phyloP scores from a whole-genome alignment of 164 flowering plant species.

The Chimonanthus praecox region DNA sequence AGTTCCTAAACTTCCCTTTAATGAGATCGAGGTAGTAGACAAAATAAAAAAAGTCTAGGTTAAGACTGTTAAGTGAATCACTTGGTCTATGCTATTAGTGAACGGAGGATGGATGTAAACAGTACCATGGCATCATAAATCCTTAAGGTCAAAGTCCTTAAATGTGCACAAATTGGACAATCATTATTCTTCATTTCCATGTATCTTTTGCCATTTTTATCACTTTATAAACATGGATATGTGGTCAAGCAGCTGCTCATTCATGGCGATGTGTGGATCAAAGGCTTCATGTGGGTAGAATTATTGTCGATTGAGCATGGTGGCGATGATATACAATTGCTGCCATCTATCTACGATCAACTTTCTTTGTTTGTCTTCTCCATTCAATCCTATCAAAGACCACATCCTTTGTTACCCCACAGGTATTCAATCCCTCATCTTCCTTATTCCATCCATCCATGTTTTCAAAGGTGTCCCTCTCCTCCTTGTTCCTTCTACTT shows the following conservation, averaged over 20 bases:
- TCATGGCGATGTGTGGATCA: not conserved
- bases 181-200: not conserved
- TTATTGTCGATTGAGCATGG: not conserved
- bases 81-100: not conserved
- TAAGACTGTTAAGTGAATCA: not conserved
- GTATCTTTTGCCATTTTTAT: not conserved
- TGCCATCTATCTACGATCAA: not conserved
- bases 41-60: not conserved
- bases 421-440: no score
- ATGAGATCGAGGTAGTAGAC: not conserved
- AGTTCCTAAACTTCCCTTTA: not conserved
- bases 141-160: not conserved
- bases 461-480: no score
- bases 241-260: not conserved
- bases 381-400: no score
- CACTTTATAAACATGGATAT: not conserved
- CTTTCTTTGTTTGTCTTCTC: not conserved
- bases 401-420: no score
- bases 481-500: no score
- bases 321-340: not conserved
- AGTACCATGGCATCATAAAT: not conserved
- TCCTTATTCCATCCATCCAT: no score
- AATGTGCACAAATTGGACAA: not conserved
- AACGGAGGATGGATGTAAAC: not conserved
- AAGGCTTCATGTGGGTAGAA: not conserved